These are phyloP conservation scores for Pichia phayaonensis DNA, from an alignment of 805 yeast genomes.

Conservation along the genomic window DNA sequence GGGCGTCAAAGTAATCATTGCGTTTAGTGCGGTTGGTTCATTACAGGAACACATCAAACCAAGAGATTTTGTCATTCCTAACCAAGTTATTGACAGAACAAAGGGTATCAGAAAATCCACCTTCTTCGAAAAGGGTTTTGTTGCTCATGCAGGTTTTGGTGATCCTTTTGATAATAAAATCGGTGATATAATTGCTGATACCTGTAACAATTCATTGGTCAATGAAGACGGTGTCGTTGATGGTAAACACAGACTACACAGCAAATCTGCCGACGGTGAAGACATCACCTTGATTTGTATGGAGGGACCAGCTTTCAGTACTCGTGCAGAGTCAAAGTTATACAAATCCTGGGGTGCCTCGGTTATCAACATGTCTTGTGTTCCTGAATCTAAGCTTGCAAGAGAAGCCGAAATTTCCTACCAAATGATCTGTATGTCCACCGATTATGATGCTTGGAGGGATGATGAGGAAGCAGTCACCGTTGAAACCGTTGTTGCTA, in stretches of 20 bases:
- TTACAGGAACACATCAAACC: constrained; percentile 84
- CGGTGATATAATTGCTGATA: constrained; percentile 55
- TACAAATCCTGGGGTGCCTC: constrained; percentile 87
- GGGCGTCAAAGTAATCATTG: constrained; percentile 82
- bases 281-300: constrained; percentile 87
- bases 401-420: constrained; percentile 95
- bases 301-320: constrained; percentile 99
- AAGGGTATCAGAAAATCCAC: constrained; percentile 90
- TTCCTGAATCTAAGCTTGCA: constrained; percentile 97
- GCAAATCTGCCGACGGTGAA: constrained; percentile 52
- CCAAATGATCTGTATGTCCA: constrained; percentile 98
- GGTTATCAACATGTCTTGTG: constrained; percentile 92
- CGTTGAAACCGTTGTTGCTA: constrained; percentile 93
- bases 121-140: constrained; percentile 86
- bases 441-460: constrained; percentile 99
- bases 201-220: constrained; percentile 44
- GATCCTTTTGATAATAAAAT: constrained; percentile 86
- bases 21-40: constrained; percentile 96
- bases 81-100: constrained; percentile 93
- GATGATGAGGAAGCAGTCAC: constrained; percentile 93
- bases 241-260: constrained; percentile 38
- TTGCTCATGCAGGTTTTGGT: constrained; percentile 96
- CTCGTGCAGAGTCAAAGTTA: constrained; percentile 90
- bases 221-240: constrained; percentile 39
- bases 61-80: constrained; percentile 93